Conservation (phyloP, 345 rosid species). For the Salix caprea region DNA sequence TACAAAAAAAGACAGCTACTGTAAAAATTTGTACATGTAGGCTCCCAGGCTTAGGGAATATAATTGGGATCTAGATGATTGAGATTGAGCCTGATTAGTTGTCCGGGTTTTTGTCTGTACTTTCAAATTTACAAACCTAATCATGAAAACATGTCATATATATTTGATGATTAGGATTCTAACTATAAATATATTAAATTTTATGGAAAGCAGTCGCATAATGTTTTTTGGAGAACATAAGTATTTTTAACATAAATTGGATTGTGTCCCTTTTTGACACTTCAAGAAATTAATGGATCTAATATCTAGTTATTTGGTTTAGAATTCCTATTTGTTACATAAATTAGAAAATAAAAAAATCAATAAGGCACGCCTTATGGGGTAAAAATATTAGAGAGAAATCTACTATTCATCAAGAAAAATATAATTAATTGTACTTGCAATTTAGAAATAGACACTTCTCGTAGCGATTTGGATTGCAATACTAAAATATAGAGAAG, state of each 20-base stretch:
- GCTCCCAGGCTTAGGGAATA: background rate
- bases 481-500: no score
- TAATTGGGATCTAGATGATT: background rate
- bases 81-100: background rate
- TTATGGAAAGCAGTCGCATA: background rate
- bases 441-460: background rate
- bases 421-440: background rate
- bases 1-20: background rate
- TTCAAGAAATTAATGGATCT: background rate
- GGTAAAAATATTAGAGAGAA: background rate
- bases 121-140: background rate
- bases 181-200: no score
- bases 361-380: no score
- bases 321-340: background rate
- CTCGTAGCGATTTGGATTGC: no score
- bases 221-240: background rate
- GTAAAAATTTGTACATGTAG: background rate
- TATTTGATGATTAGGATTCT: background rate
- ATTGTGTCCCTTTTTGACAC: background rate
- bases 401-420: background rate
- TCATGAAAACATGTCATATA: no score
- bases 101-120: background rate
- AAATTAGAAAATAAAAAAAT: no score
- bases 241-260: background rate
- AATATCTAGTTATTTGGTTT: background rate